These are phyloP conservation scores for Myriosclerotinia scirpicola DNA, from an alignment of 2,329 filamentous ascomycete genomes.

Conservation along the genomic window DNA sequence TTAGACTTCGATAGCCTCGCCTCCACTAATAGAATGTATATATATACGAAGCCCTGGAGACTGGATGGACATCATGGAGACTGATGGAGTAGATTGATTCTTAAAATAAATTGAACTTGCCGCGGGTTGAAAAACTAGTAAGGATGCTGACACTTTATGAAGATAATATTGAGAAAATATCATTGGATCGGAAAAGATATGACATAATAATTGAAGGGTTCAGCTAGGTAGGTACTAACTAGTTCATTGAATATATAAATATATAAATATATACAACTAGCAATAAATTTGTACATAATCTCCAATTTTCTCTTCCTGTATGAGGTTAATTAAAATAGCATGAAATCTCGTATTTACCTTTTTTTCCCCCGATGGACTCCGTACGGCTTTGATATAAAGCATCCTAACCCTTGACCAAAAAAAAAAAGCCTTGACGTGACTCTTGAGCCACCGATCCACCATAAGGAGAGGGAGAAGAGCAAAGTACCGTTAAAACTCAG, in stretches of 20 bases:
- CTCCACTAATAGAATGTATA: no score
- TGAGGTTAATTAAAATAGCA: not conserved
- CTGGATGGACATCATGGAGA: no score
- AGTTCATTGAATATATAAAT: no score
- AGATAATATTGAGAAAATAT: no score
- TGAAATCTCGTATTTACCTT: not conserved
- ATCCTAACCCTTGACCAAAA: not conserved
- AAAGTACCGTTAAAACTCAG: no score
- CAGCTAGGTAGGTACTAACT: no score
- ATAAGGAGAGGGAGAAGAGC: not conserved
- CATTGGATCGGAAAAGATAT: no score
- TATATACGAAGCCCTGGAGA: no score
- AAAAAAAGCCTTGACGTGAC: no score
- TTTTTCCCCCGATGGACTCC: not conserved
- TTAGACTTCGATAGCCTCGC: no score
- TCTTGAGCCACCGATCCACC: not conserved
- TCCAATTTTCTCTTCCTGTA: not conserved
- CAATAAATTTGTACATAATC: not conserved
- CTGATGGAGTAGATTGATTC: not conserved
- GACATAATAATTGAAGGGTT: no score
- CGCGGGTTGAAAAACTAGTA: not conserved
- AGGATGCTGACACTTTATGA: not conserved
- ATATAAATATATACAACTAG: not conserved
- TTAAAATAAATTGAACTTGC: constrained; percentile 5
- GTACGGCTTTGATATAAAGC: not conserved